Evolutionary conservation across 257 asterid genomes (phyloP).

Genomic region (Mitragyna speciosa): DNA sequence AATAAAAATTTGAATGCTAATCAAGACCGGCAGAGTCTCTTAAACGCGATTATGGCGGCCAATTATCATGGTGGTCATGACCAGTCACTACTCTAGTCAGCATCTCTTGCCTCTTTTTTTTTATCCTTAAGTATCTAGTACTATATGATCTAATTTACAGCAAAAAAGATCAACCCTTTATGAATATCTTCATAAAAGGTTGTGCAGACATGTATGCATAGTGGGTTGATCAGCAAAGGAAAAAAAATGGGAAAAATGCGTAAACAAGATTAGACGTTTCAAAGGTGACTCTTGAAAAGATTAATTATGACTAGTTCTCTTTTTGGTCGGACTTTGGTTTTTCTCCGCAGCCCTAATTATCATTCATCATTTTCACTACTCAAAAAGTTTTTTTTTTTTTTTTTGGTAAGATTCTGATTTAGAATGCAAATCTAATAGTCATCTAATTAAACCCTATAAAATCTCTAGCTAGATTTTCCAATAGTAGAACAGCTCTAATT

Average conservation of each 20-base stretch:
- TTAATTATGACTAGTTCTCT: conserved; percentile 17
- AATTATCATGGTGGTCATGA: not conserved
- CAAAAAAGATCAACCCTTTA: conserved; percentile 7
- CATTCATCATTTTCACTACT: conserved; percentile 12
- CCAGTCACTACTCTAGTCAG: conserved; percentile 3
- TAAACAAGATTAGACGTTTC: conserved; percentile 20
- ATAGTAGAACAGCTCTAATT: not conserved
- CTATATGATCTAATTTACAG: not conserved
- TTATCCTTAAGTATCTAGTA: not conserved
- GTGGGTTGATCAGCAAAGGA: conserved; percentile 16
- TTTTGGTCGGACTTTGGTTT: conserved; percentile 26
- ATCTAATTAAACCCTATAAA: not conserved
- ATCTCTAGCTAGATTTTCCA: not conserved
- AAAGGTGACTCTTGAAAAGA: conserved; percentile 28
- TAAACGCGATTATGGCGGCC: not conserved
- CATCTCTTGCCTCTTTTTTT: conserved; percentile 1
- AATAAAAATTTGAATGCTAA: not conserved
- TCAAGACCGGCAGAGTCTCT: conserved; percentile 5
- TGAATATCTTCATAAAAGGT: conserved; percentile 29
- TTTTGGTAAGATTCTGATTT: not conserved
- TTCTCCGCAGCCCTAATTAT: conserved; percentile 14
- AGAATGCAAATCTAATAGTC: not conserved
- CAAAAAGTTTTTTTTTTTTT: not conserved
- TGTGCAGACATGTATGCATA: conserved; percentile 28
- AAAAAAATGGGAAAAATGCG: not conserved